Evolutionary conservation across 768 basidiomycete species (phyloP), one percentile per base, ranked within the genome.

Genomic region (Suillus ampliporus): DNA sequence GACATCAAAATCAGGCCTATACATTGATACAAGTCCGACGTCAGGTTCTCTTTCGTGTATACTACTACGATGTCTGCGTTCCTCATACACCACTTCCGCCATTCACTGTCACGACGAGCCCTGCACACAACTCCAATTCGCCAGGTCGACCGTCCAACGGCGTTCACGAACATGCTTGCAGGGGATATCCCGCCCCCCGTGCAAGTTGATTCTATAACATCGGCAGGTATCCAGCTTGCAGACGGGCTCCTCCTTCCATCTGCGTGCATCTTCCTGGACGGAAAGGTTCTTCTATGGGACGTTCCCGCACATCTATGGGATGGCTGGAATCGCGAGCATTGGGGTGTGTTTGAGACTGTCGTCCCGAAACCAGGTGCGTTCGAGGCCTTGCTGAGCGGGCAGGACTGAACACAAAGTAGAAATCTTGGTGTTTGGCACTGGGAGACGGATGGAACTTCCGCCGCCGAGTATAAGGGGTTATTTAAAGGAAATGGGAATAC

Each of bases 231-330:
- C 46, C 82, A 84, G 47, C 84, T 95, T 6, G 80, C 79, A n/a
- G 92, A 93, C 71, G 94, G 95, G 5, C 84, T 96, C 26, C 70
- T 92, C 19, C 74, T 97, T 2, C 86, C 89, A 0, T 88, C 88
- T 1, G 85, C 95, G 0, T 90, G 89, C 67, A 84, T 99, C 34
- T 91, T 99, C 65, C 73, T 96, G 9, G 90, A 93, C 61, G 94
- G 94, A 3, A 86, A 91, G 50, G 90, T 94, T 0, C 90, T 96
- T 58, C 73, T 98, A 43, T 99, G 97, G 97, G 89, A 98, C 71
- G 90, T 92, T 2, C 89, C 91, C 7, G 74, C 79, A 2, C 81
- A 74, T 5, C 70, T 82, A 2, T 92, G 91, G 88, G 73, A 78
- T 14, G 89, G 81, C 3, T 98, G 95, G 95, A 79, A 70, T 8